phyloP scores from a whole-genome alignment of 495 filamentous ascomycete genomes.

The Amniculicola lignicola region DNA sequence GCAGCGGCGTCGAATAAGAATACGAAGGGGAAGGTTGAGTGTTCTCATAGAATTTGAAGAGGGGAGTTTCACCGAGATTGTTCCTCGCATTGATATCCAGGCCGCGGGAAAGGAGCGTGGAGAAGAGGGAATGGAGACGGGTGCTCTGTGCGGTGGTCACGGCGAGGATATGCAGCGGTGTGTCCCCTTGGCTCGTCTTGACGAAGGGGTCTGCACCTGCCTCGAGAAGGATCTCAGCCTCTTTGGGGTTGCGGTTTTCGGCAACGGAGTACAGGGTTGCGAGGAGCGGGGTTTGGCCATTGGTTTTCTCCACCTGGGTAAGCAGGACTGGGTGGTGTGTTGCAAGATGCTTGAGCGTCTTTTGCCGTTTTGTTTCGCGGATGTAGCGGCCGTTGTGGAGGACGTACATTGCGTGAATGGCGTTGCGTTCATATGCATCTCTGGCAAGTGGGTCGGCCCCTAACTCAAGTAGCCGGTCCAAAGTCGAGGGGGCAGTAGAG shows the following conservation, averaged over 20 bases:
- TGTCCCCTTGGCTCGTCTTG: not conserved
- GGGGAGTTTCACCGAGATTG: conserved; percentile 35
- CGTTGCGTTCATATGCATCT: not conserved
- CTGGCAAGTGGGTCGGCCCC: not conserved
- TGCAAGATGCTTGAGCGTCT: no score
- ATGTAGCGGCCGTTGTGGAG: no score
- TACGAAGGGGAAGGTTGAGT: conserved; percentile 6
- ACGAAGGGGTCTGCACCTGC: no score
- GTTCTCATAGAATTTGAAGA: conserved; percentile 32
- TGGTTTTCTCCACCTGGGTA: no score
- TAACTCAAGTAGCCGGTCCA: not conserved
- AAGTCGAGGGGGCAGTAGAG: not conserved
- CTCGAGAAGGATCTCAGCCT: no score
- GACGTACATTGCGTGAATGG: not conserved
- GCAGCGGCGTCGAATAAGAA: not conserved
- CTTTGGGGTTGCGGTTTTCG: no score
- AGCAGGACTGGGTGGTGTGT: no score
- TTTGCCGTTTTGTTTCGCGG: no score
- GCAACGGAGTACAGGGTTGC: no score
- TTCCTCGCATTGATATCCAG: conserved; percentile 40
- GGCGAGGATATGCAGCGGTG: not conserved
- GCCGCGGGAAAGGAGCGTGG: conserved; percentile 31
- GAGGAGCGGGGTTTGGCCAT: no score
- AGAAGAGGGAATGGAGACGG: no score
- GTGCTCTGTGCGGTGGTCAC: no score